These are phyloP conservation scores for Endotrypanum monterogeii DNA, from an alignment of 208 protist genomes.

Conservation along the genomic window DNA sequence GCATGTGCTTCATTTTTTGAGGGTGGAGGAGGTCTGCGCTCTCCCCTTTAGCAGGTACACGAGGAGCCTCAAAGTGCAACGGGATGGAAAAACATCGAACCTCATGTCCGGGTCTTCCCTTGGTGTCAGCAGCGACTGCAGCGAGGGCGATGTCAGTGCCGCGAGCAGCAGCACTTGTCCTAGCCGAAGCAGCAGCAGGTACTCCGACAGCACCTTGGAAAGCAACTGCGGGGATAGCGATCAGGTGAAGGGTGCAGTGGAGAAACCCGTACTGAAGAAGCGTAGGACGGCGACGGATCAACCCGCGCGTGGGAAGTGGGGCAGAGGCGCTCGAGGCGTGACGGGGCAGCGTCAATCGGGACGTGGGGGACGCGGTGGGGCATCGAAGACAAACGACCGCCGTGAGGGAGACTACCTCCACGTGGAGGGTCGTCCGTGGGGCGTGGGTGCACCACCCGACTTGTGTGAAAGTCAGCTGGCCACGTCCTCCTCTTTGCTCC, in stretches of 20 bases:
- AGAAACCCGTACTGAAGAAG: neutral
- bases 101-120: neutral
- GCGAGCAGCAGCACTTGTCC: neutral
- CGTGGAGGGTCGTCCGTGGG: neutral
- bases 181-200: neutral
- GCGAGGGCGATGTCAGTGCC: neutral
- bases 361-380: neutral
- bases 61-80: neutral
- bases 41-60: neutral
- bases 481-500: slow-evolving; percentile 22
- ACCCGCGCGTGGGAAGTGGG: neutral
- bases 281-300: neutral
- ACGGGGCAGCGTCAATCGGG: neutral
- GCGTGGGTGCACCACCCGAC: neutral
- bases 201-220: neutral
- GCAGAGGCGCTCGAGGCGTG: neutral
- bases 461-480: neutral
- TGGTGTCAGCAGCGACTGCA: slow-evolving; percentile 1
- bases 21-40: slow-evolving; percentile 47
- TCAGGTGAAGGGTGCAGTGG: neutral
- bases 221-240: neutral
- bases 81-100: neutral
- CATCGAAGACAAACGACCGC: neutral
- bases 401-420: neutral
- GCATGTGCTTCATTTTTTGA: slow-evolving; percentile 48